These are phyloP conservation scores for Huntiella omanensis DNA, from an alignment of 2,329 filamentous ascomycete species.

Conservation along the genomic window DNA sequence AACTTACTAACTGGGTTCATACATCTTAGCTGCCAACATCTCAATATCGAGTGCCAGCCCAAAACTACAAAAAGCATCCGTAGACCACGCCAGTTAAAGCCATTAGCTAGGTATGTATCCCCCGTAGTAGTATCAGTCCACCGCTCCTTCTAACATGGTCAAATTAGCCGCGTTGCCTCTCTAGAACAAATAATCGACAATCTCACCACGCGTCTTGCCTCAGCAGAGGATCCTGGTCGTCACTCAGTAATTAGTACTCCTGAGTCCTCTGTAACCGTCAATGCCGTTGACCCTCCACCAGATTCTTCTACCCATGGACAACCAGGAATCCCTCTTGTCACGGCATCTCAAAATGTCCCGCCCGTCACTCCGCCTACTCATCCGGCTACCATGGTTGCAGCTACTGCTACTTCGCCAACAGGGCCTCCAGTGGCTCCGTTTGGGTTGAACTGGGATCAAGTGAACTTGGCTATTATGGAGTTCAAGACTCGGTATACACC, in stretches of 20 bases:
- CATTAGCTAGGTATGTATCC: constrained; percentile 14
- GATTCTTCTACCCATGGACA: background rate
- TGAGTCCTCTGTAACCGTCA: constrained; percentile 5
- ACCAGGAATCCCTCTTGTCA: background rate
- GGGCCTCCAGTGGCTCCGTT: constrained; percentile 15
- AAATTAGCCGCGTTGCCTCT: constrained; percentile 14
- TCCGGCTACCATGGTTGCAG: background rate
- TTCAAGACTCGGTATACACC: constrained; percentile 19
- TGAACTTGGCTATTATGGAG: constrained; percentile 18
- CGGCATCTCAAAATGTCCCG: background rate
- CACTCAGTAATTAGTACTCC: constrained; percentile 7
- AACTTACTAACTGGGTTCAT: background rate
- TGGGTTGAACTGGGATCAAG: constrained; percentile 22
- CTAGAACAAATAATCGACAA: constrained; percentile 15
- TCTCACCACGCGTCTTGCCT: constrained; percentile 10
- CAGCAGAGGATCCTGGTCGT: constrained; percentile 5
- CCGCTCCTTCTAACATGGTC: background rate
- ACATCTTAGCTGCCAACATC: constrained; percentile 14
- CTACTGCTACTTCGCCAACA: background rate
- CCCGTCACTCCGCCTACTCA: background rate
- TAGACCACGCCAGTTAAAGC: constrained; percentile 17
- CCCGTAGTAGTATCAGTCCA: background rate
- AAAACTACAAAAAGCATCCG: constrained; percentile 17
- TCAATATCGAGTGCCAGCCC: constrained; percentile 16
- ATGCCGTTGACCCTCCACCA: constrained; percentile 7